Conservation (phyloP, 768 basidiomycete genomes). For the Psilocybe sp. region DNA sequence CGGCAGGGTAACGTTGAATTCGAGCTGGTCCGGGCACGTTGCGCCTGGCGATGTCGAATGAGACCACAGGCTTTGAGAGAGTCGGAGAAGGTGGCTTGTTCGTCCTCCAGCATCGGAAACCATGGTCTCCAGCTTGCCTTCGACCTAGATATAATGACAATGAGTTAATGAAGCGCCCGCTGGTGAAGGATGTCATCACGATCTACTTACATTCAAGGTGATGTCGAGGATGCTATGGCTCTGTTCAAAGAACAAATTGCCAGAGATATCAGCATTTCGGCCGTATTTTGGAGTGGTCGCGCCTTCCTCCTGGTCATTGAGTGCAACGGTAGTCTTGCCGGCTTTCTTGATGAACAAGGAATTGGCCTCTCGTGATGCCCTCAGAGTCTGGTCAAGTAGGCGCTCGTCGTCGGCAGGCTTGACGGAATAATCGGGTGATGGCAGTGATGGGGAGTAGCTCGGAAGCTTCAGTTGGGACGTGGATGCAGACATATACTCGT, state of each 20-base stretch:
- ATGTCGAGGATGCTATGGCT: slow-evolving; percentile 38
- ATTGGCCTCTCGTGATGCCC: slow-evolving; percentile 24
- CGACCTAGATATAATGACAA: slow-evolving; percentile 27
- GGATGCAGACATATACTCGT: not conserved
- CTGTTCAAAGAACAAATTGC: slow-evolving; percentile 40
- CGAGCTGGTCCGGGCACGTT: slow-evolving; percentile 29
- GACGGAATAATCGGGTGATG: slow-evolving; percentile 57
- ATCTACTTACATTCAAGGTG: slow-evolving; percentile 36
- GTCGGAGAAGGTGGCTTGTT: slow-evolving; percentile 28
- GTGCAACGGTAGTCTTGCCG: slow-evolving; percentile 37
- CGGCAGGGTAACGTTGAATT: slow-evolving; percentile 47
- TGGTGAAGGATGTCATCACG: slow-evolving; percentile 6
- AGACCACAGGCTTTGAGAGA: slow-evolving; percentile 35
- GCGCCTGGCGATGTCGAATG: slow-evolving; percentile 10
- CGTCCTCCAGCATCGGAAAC: slow-evolving; percentile 36
- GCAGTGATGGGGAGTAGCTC: slow-evolving; percentile 50
- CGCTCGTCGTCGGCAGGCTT: slow-evolving; percentile 51
- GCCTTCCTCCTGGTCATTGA: slow-evolving; percentile 45
- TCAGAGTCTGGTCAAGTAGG: slow-evolving; percentile 48
- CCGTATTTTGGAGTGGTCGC: slow-evolving; percentile 41
- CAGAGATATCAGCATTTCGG: slow-evolving; percentile 37
- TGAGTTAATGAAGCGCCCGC: slow-evolving; percentile 2
- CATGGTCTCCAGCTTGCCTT: slow-evolving; percentile 38
- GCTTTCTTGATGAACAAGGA: slow-evolving; percentile 39
- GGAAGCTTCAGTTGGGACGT: slow-evolving; percentile 33